Percentiles rank a stretch among this genome's conserved stretches.
Conservation (phyloP, 805 yeast genomes). For the Candida insectorum region DNA sequence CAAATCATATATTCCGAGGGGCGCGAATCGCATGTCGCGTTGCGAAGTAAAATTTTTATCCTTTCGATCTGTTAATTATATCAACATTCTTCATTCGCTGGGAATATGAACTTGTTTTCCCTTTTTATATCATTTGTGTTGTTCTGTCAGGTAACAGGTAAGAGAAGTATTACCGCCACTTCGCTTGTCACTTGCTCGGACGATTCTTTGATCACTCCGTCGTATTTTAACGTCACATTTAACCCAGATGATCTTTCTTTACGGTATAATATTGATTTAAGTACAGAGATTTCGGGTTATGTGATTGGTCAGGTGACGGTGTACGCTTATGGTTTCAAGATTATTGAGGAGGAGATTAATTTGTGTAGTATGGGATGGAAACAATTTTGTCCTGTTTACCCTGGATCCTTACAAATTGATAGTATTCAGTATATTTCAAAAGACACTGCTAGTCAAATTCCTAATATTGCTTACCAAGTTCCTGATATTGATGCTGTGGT, state of each 20-base stretch:
- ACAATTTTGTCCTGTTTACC: constrained; percentile 85
- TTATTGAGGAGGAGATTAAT: constrained; percentile 56
- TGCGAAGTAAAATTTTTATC: too few species aligned
- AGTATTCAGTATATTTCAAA: constrained; percentile 59
- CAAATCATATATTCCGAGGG: too few species aligned
- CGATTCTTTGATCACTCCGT: constrained; percentile 67
- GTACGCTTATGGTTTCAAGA: constrained; percentile 80
- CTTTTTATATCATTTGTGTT: background rate
- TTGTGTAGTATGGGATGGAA: constrained; percentile 71
- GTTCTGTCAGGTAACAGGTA: constrained; percentile 1
- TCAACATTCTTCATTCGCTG: too few species aligned
- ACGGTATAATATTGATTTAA: constrained; percentile 64
- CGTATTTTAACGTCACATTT: constrained; percentile 70
- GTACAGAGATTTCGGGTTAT: constrained; percentile 63
- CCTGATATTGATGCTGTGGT: constrained; percentile 85
- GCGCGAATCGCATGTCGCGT: too few species aligned
- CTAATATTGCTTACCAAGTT: constrained; percentile 81
- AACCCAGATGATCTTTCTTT: constrained; percentile 69
- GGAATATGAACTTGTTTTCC: too few species aligned
- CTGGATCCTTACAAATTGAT: constrained; percentile 77
- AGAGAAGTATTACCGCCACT: constrained; percentile 48
- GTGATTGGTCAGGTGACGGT: constrained; percentile 69
- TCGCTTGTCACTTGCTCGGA: constrained; percentile 88
- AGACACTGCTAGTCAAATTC: constrained; percentile 54
- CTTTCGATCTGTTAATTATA: too few species aligned